Base-by-base conservation (phyloP, 306 rosid genomes). In the Castanea mollissima region DNA sequence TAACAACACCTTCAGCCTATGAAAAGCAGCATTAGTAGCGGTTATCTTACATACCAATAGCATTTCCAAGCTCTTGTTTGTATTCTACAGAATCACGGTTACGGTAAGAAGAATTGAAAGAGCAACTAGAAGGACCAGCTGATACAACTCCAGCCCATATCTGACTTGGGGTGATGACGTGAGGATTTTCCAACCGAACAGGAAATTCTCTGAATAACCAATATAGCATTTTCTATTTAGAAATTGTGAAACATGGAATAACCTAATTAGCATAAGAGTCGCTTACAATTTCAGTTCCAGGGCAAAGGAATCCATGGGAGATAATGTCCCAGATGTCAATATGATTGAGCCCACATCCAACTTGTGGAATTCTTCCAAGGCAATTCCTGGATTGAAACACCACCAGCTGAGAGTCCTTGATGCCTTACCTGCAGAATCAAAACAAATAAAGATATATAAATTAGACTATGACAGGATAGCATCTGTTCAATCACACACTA, bases 341-440 rank as follows among this genome's bases (percentile, higher is more conserved):
- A 94, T 94, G 84, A 94, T 64, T 76, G 99, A 94, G 78, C 97
- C 90, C 59, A 94, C 97, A 25, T 87, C 88, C 83, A 55, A 2
- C 87, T 49, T 87, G 80, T 79, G 78, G 83, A 94, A 91, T 74
- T 44, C 90, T 86, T 94, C 94, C 99, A 94, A 81, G 64, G 99
- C 97, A 84, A 92, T 82, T 88, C 99, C 99, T 38, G 99, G 99
- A 79, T 94, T 91, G 85, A 94, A 94, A 85, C 99, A 94, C 99
- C 99, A 94, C 99, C 99, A 92, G 86, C 99, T 87, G 80, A 94
- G 93, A 68, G 92, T 91, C 82, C 97, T 91, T 18, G 97, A 88
- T 76, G 87, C 85, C 82, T 88, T 91, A 58, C 97, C 97, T 94
- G 87, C 58, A 86, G 75, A 69, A 71, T 65, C 69, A 76, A 80